Evolutionary conservation across 352 stramenopile species (phyloP), one percentile per base, ranked within the genome.

Genomic region (Pythium utonaiense): DNA sequence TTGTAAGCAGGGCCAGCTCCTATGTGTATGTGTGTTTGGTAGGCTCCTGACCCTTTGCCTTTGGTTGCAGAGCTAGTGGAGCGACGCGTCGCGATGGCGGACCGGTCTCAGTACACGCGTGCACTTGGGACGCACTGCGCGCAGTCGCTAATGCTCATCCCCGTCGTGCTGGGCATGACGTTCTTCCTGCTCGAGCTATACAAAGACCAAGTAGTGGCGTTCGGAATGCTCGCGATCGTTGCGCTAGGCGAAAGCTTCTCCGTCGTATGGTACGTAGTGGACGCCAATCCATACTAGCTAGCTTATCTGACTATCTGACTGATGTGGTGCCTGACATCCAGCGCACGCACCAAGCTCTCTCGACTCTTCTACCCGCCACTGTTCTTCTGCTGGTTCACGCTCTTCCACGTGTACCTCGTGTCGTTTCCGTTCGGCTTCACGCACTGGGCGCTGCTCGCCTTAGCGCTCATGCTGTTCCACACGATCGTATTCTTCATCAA

Each of bases 121-220:
- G 59, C 42, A 83, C 1, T 80, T 93, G 28, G 66, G 63, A n/a
- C 79, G 2, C 94, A 98, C 74, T 85, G 98, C 24, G 77, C 92
- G 3, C 88, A 98, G 57, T 98, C 87, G 58, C 59, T 98, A 16
- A 86, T 98, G 36, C 96, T 98, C 67, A 86, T 98, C 13, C 94
- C 96, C 10, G 86, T 98, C 16, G 91, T 98, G 83, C 70, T 98
- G 13, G 96, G 96, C 2, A 97, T 98, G 74, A 77, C 98, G 22
- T 98, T 98, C 62, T 99, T 98, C 73, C 61, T 98, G 30, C 96
- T 98, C 67, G 95, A 98, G 64, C 78, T 96, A 53, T 98, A 98
- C 80, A 88, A 92, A 44, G 93, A 98, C 69, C 86, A 89, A 13
- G 59, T 98, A 5, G 59, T 98, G 8, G 89, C 93, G 1, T 96